Evolutionary conservation across 257 asterid genomes (phyloP).

Genomic region (Ilex asprella): DNA sequence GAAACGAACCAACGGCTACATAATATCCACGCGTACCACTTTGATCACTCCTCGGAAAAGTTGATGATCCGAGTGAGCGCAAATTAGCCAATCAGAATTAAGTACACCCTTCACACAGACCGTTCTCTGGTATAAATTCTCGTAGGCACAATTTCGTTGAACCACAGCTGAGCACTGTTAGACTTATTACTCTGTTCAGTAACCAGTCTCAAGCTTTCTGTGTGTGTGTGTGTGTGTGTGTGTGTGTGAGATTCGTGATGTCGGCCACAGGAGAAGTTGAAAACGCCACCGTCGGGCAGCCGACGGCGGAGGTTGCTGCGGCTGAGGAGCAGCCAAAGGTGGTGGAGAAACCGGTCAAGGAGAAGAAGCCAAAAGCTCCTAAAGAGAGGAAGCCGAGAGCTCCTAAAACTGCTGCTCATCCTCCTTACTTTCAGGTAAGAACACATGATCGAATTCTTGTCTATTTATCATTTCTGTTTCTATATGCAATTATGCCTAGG

Average conservation of each 20-base stretch:
- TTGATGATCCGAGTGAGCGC: conserved; percentile 19
- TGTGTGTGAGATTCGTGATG: conserved; percentile 23
- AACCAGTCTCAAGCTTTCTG: not conserved
- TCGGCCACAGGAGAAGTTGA: conserved; percentile 27
- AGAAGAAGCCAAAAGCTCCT: conserved; percentile 41
- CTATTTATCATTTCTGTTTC: not conserved
- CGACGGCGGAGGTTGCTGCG: conserved; percentile 18
- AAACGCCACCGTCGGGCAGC: conserved; percentile 23
- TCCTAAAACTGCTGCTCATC: conserved; percentile 51
- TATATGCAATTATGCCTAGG: not conserved
- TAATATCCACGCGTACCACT: conserved; percentile 26
- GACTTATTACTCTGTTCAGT: not conserved
- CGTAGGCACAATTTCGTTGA: too few relatives aligned
- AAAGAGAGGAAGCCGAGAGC: conserved; percentile 45
- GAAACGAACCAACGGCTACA: conserved; percentile 7
- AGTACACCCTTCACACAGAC: conserved; percentile 9
- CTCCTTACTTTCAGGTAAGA: conserved; percentile 59
- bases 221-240: not conserved
- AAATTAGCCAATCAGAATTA: conserved; percentile 33
- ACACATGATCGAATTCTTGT: not conserved
- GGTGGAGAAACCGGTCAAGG: conserved; percentile 32
- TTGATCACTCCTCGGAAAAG: not conserved
- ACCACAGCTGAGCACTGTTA: not conserved
- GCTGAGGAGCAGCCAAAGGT: conserved; percentile 19
- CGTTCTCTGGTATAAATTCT: conserved; percentile 29